Evolutionary conservation across 495 filamentous ascomycete species (phyloP), one percentile per base, ranked within the genome.

Genomic region (Jackrogersella minutella): DNA sequence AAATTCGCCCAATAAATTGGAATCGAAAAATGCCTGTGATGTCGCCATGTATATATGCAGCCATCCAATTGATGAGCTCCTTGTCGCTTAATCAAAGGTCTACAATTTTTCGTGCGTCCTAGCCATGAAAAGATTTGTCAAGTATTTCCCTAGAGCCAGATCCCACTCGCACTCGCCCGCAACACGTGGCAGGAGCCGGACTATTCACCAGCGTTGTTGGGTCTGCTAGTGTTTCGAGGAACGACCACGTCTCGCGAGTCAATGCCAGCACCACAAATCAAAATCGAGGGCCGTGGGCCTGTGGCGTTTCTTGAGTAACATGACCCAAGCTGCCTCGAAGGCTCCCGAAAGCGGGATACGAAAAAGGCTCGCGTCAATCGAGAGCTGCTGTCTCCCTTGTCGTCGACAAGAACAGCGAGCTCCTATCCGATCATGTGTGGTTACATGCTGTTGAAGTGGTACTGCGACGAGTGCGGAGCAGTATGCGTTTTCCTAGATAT

Each of bases 381-480:
- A 69, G 44, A 43, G 22, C 10, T 50, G 19, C 17, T 28, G 5
- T 49, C 34, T 34, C 43, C 41, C 24, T 44, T 21, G 10, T 46
- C 49, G 50, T 40, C 21, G 44, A 62, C n/a, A 40, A 61, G 14
- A 61, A 36, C 44, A 52, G 60, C 30, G 31, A 65, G 44, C 34
- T 46, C 2, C 43, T 16, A 22, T 52, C 19, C 50, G 19, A 69
- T 43, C 22, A 74, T 74, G 72, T 74, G 72, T 40, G 60, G 34
- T 26, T 74, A 73, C 26, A 68, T 74, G 69, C 33, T 72, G 39
- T 55, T 74, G 3, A 72, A 68, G 62, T 74, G 72, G 72, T 74
- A 73, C 70, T 74, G 72, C 55, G 72, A 72, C 28, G 72, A 73
- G 21, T 74, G 72, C 33, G 72, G 72, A 64, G 72, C 72, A 69